Evolutionary conservation across 352 stramenopile genomes (phyloP).

Genomic region (Pythium vanterpoolii): DNA sequence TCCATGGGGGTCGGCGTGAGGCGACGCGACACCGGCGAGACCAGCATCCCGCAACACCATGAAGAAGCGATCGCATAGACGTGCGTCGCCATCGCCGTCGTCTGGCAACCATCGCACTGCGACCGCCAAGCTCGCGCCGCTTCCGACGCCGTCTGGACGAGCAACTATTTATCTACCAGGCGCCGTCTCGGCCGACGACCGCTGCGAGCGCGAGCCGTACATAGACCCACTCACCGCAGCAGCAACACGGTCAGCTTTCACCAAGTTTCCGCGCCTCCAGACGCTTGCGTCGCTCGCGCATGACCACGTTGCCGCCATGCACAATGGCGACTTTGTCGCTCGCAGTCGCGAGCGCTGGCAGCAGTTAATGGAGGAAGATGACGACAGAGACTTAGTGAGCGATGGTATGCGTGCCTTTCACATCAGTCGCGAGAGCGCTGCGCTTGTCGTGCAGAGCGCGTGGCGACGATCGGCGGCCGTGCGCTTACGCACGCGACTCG

Average conservation of each 20-base stretch:
- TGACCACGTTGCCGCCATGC: slow-evolving; percentile 34
- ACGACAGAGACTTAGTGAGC: slow-evolving; percentile 6
- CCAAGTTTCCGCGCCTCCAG: slow-evolving; percentile 30
- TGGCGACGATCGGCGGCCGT: slow-evolving; percentile 39
- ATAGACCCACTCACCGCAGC: background rate
- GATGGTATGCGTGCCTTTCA: slow-evolving; percentile 23
- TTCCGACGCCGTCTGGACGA: background rate
- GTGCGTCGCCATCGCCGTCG: background rate
- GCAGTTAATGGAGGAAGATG: background rate
- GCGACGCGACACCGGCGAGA: background rate
- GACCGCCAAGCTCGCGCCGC: slow-evolving; percentile 5
- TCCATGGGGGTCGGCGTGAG: background rate
- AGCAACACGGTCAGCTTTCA: slow-evolving; percentile 2
- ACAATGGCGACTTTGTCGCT: slow-evolving; percentile 39
- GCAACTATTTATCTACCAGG: background rate
- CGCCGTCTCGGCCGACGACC: background rate
- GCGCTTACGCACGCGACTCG: slow-evolving; percentile 22
- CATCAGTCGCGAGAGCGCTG: slow-evolving; percentile 30
- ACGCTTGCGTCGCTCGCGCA: slow-evolving; percentile 46
- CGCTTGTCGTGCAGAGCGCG: slow-evolving; percentile 47
- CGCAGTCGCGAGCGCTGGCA: slow-evolving; percentile 43
- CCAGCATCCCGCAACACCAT: background rate
- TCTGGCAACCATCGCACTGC: background rate
- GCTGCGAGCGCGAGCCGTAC: slow-evolving; percentile 10
- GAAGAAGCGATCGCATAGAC: background rate